phyloP scores from a whole-genome alignment of 139 green algal species.

The Volvox reticuliferus region DNA sequence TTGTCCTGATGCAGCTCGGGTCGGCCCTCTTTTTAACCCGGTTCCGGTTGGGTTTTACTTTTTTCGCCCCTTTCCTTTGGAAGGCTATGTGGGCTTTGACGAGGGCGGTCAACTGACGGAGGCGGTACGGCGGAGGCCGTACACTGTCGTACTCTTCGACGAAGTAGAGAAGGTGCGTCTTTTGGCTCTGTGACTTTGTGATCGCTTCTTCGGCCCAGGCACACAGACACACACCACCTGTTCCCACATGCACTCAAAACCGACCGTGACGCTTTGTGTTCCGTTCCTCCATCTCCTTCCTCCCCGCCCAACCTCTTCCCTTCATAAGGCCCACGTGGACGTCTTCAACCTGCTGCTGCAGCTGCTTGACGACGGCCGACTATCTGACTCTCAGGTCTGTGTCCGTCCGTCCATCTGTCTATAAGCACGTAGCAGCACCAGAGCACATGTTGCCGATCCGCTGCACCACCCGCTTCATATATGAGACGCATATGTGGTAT shows the following conservation, averaged over 20 bases:
- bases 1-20: too few species aligned
- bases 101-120: constrained; percentile 94
- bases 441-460: too few species aligned
- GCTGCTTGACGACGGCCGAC: constrained; percentile 91
- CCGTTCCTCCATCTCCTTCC: background rate
- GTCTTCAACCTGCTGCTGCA: constrained; percentile 99
- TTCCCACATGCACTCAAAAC: too few species aligned
- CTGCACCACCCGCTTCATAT: too few species aligned
- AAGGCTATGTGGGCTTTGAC: constrained; percentile 57
- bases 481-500: too few species aligned
- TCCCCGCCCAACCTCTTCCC: background rate
- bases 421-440: too few species aligned
- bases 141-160: constrained; percentile 94
- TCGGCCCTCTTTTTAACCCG: too few species aligned
- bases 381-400: constrained; percentile 44
- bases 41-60: too few species aligned
- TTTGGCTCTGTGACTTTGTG: background rate
- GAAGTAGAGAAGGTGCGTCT: constrained; percentile 92
- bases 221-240: background rate
- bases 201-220: background rate
- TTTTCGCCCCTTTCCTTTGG: background rate
- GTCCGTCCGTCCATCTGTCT: too few species aligned
- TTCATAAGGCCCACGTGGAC: constrained; percentile 90
- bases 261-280: background rate
- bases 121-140: constrained; percentile 82